Percentiles rank a stretch among this genome's conserved stretches.
Evolutionary conservation across 1,284 basidiomycete species (phyloP).

Genomic region (Schizophyllum amplum): DNA sequence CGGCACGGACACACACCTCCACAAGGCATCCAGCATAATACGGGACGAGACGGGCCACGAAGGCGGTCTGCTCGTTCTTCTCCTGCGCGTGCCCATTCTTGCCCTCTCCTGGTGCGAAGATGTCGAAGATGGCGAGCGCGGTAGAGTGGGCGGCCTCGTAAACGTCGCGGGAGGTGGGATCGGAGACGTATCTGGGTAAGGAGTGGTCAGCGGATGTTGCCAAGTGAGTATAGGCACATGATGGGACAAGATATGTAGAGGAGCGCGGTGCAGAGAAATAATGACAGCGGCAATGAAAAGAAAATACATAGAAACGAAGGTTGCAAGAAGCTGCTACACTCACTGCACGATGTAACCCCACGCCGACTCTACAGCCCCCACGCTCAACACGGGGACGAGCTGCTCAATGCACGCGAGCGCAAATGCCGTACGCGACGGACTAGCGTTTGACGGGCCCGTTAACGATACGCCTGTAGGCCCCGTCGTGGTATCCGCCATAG

Average conservation of each 20-base stretch:
- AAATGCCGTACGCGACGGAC: slow-evolving; percentile 33
- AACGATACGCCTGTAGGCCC: background rate
- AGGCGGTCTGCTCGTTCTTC: slow-evolving; percentile 2
- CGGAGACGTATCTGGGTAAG: slow-evolving; percentile 40
- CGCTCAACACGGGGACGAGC: slow-evolving; percentile 48
- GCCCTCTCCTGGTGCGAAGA: slow-evolving; percentile 37
- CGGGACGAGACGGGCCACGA: slow-evolving; percentile 49
- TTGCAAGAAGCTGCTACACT: no score
- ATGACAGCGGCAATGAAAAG: slow-evolving; percentile 5
- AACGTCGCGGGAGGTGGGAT: slow-evolving; percentile 52
- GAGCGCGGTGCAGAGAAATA: background rate
- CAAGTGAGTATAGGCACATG: background rate
- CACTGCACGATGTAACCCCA: slow-evolving; percentile 56
- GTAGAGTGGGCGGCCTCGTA: slow-evolving; percentile 74
- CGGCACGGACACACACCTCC: slow-evolving; percentile 36
- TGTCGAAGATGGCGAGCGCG: slow-evolving; percentile 57
- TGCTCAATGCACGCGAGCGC: slow-evolving; percentile 63
- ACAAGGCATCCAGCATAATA: slow-evolving; percentile 61
- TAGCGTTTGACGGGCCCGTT: background rate
- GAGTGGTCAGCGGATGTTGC: background rate
- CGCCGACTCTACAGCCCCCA: slow-evolving; percentile 39
- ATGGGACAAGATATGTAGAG: no score
- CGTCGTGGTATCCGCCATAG: no score
- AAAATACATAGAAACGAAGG: slow-evolving; percentile 4
- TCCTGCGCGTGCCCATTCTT: slow-evolving; percentile 7